Evolutionary conservation across 1,139 yeast species (phyloP).

Genomic region (Suhomyces bokatorum): DNA sequence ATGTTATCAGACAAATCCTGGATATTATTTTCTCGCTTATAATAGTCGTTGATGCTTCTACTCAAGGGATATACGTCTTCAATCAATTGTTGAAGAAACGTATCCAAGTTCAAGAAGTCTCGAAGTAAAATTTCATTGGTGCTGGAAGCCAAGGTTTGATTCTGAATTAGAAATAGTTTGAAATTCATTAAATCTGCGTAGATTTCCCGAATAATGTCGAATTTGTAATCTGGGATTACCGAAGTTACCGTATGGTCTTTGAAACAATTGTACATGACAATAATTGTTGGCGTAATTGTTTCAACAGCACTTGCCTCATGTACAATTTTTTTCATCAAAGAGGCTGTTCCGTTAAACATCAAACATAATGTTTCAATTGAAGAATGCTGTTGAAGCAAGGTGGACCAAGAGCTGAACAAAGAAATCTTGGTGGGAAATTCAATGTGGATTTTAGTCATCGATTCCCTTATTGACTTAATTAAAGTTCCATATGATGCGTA

Average conservation of each 20-base stretch:
- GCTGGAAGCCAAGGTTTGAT: conserved; percentile 12
- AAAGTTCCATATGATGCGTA: conserved; percentile 37
- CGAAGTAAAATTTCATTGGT: conserved; percentile 14
- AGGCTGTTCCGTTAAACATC: conserved; percentile 38
- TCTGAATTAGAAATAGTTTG: conserved; percentile 22
- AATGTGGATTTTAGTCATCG: conserved; percentile 32
- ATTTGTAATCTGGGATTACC: conserved; percentile 37
- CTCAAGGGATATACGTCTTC: conserved; percentile 32
- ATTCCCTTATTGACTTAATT: conserved; percentile 35
- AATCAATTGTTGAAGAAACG: conserved; percentile 30
- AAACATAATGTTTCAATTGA: conserved; percentile 36
- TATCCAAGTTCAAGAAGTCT: conserved; percentile 28
- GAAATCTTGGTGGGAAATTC: conserved; percentile 43
- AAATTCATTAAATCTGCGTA: conserved; percentile 25
- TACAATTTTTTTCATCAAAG: conserved; percentile 31
- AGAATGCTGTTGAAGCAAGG: conserved; percentile 36
- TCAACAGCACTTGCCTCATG: conserved; percentile 21
- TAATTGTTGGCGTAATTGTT: conserved; percentile 30
- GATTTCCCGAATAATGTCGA: conserved; percentile 31
- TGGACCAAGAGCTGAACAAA: conserved; percentile 39
- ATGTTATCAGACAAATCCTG: conserved; percentile 19
- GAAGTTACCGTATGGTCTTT: conserved; percentile 29
- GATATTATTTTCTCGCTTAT: conserved; percentile 19
- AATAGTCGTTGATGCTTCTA: conserved; percentile 25
- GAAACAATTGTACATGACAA: conserved; percentile 27